Base-by-base conservation (phyloP, 768 basidiomycete species). In the Mycena pura region DNA sequence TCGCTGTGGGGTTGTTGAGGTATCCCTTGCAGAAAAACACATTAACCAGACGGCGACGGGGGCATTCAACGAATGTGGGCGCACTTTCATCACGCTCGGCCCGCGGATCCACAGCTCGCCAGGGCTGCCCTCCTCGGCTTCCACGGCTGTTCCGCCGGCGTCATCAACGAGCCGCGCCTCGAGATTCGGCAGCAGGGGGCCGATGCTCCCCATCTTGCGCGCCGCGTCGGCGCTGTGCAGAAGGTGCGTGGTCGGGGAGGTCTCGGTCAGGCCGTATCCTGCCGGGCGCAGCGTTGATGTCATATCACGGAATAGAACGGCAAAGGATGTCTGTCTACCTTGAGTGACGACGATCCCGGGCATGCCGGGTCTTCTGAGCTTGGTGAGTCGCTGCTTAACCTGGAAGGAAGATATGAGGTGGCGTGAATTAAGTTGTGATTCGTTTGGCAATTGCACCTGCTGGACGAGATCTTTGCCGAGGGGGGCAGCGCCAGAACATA, bases 91-190 rank as follows among this genome's bases (percentile, higher is more conserved):
- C n/a, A 91, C 77, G 1, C 72, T 84, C 6, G 84, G 82, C 0
- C 89, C 89, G 41, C 83, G 78, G 5, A 91, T 52, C 88, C 89
- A 91, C 29, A 92, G 70, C 69, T 92, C 91, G 5, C 91, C 89
- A 0, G 80, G 76, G 39, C 80, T 74, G 0, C 83, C 83, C 27
- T 72, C 72, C 34, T 62, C 51, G 6, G 76, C 78, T 38, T 81
- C 80, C 8, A 68, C 61, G 2, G 76, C 72, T n/a, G n/a, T n/a
- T 32, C 83, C 82, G 29, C 77, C 77, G 0, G 76, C 82, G 4
- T 82, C 82, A 31, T 81, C 77, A 7, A 82, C 77, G n/a, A 91
- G 80, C 21, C 85, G 76, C 7, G 85, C 82, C 68, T 89, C 80
- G 43, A 90, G 76, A 36, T 84, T 86, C 0, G 91, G 84, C 21